Evolutionary conservation across 1,139 yeast genomes (phyloP).

Genomic region (Suhomyces guaymorum): DNA sequence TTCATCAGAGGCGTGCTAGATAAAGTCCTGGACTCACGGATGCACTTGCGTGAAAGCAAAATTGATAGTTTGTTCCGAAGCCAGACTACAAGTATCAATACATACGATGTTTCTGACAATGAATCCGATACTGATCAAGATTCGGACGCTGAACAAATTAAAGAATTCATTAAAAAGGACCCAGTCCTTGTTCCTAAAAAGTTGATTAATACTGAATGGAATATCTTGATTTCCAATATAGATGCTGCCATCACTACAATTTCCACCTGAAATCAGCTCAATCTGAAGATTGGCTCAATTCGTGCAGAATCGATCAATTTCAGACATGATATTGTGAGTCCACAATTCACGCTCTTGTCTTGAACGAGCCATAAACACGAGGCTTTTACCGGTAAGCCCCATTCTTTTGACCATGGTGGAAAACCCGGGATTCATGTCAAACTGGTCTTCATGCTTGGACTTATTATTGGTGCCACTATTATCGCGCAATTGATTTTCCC

Average conservation of each 20-base stretch:
- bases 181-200: neutral
- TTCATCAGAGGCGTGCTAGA: slow-evolving; percentile 1
- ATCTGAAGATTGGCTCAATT: slow-evolving; percentile 3
- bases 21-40: neutral
- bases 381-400: slow-evolving; percentile 67
- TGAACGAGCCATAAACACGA: slow-evolving; percentile 79
- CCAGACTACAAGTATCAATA: neutral
- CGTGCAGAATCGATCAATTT: slow-evolving; percentile 55
- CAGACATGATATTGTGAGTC: slow-evolving; percentile 66
- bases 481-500: slow-evolving; percentile 14
- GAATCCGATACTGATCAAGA: slow-evolving; percentile 8
- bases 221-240: slow-evolving; percentile 19
- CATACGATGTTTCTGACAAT: neutral
- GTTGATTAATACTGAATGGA: slow-evolving; percentile 15
- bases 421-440: slow-evolving; percentile 41
- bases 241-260: slow-evolving; percentile 17
- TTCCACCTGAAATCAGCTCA: too few species aligned
- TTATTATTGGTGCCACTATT: neutral
- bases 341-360: slow-evolving; percentile 82
- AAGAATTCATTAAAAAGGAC: neutral
- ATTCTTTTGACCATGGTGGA: slow-evolving; percentile 50
- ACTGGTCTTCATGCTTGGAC: neutral
- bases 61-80: slow-evolving; percentile 4
- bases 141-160: slow-evolving; percentile 12
- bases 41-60: slow-evolving; percentile 1